Conservation (phyloP, 2,329 filamentous ascomycete species). For the Sclerotinia trifoliorum region DNA sequence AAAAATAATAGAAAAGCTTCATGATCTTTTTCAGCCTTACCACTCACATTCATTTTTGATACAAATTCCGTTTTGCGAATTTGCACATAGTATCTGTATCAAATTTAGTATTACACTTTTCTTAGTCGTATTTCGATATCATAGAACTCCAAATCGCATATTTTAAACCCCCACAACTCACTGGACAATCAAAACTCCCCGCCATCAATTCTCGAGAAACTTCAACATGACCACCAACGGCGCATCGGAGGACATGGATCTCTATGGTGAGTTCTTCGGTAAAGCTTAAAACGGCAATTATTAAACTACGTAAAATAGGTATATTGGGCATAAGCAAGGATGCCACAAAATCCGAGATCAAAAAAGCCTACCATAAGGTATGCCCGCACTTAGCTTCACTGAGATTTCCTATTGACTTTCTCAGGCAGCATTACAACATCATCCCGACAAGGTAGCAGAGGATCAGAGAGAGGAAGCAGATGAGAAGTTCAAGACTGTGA, state of each 20-base stretch:
- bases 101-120: neutral
- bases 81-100: constrained; percentile 15
- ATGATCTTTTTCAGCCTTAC: constrained; percentile 14
- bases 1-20: constrained; percentile 15
- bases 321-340: constrained; percentile 72
- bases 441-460: constrained; percentile 94
- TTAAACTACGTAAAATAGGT: constrained; percentile 53
- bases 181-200: constrained; percentile 6
- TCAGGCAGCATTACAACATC: constrained; percentile 80
- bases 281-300: constrained; percentile 9
- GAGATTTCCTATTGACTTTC: constrained; percentile 28
- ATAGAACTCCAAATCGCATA: neutral
- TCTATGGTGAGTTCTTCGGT: constrained; percentile 53
- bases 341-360: constrained; percentile 78
- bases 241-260: constrained; percentile 49
- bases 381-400: constrained; percentile 27
- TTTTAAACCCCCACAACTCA: neutral
- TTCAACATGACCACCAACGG: constrained; percentile 37
- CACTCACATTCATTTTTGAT: constrained; percentile 6
- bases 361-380: constrained; percentile 95
- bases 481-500: constrained; percentile 86
- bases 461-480: constrained; percentile 82
- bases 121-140: neutral
- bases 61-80: constrained; percentile 1
- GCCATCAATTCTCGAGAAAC: constrained; percentile 18